A percentile compares a stretch with the other conserved stretches of the same genome.
phyloP scores from a whole-genome alignment of 2,329 filamentous ascomycete species.

The Cordyceps tenuipes region DNA sequence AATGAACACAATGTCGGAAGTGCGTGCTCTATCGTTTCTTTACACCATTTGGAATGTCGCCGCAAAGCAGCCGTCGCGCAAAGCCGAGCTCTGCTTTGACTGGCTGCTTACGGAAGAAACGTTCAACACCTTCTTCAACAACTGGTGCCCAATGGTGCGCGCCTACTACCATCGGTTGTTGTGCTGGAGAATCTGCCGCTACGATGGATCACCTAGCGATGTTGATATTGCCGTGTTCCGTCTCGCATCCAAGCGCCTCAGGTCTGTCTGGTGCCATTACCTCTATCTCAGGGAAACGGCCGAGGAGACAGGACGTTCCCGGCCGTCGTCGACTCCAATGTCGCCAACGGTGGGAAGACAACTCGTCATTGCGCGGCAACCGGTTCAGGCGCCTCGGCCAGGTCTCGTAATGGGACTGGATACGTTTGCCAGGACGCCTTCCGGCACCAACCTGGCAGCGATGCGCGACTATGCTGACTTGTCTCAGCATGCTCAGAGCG shows the following conservation, averaged over 20 bases:
- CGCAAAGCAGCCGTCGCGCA: conserved; percentile 55
- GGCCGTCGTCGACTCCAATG: conserved; percentile 71
- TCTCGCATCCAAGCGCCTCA: conserved; percentile 58
- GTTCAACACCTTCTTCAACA: conserved; percentile 78
- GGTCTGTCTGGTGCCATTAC: conserved; percentile 70
- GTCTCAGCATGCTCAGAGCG: conserved; percentile 18
- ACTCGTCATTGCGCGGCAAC: conserved; percentile 82
- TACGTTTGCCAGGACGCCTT: conserved; percentile 27
- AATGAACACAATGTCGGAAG: conserved; percentile 83
- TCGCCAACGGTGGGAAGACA: conserved; percentile 76
- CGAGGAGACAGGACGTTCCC: conserved; percentile 43
- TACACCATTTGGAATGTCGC: conserved; percentile 74
- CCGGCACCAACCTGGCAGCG: conserved; percentile 17
- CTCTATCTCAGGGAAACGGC: conserved; percentile 64
- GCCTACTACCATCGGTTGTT: conserved; percentile 86
- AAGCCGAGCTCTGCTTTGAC: conserved; percentile 60
- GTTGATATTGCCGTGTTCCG: conserved; percentile 63
- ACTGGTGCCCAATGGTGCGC: conserved; percentile 93
- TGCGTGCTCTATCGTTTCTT: conserved; percentile 73
- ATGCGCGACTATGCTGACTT: conserved; percentile 19
- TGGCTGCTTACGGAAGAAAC: conserved; percentile 68
- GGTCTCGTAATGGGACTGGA: conserved; percentile 45
- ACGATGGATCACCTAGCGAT: conserved; percentile 56
- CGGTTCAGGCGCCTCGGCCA: conserved; percentile 42
- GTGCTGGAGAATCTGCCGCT: conserved; percentile 81